These are phyloP conservation scores for Suillus tomentosus DNA, from an alignment of 768 basidiomycete species.

Conservation along the genomic window DNA sequence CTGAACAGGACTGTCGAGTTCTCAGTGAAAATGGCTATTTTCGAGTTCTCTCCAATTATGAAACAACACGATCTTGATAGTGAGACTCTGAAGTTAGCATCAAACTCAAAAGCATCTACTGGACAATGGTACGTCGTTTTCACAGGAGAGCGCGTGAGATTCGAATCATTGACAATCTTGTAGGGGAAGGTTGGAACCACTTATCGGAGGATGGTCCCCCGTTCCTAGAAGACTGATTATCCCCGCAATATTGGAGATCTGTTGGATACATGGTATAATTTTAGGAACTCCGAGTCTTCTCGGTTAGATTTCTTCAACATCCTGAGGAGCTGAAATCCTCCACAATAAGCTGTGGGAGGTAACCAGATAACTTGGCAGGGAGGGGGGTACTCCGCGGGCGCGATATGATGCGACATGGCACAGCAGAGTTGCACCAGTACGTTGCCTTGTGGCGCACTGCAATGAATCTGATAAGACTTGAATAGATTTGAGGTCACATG, in stretches of 20 bases:
- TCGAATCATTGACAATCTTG: conserved; percentile 5
- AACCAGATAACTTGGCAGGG: conserved; percentile 37
- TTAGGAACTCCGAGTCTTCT: conserved; percentile 81
- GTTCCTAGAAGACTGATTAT: conserved; percentile 93
- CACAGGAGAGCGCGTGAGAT: not conserved
- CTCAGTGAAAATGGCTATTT: conserved; percentile 91
- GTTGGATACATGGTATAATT: not conserved
- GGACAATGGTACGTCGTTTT: conserved; percentile 80
- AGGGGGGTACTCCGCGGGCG: not conserved
- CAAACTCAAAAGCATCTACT: conserved; percentile 91
- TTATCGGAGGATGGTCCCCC: conserved; percentile 73
- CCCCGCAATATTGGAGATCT: conserved; percentile 81
- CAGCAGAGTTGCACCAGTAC: not conserved
- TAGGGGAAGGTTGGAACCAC: conserved; percentile 94
- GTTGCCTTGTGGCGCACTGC: not conserved
- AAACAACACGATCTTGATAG: conserved; percentile 85
- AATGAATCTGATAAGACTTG: not conserved
- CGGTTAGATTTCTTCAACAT: conserved; percentile 88
- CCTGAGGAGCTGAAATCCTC: conserved; percentile 88
- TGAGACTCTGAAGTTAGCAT: conserved; percentile 75
- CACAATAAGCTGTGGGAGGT: conserved; percentile 94
- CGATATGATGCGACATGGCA: too few species aligned
- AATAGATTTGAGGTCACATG: not conserved
- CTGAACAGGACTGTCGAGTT: conserved; percentile 89
- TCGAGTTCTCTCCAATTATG: conserved; percentile 85